These are phyloP conservation scores for Malassezia yamatoensis DNA, from an alignment of 1,284 basidiomycete species.

Conservation along the genomic window DNA sequence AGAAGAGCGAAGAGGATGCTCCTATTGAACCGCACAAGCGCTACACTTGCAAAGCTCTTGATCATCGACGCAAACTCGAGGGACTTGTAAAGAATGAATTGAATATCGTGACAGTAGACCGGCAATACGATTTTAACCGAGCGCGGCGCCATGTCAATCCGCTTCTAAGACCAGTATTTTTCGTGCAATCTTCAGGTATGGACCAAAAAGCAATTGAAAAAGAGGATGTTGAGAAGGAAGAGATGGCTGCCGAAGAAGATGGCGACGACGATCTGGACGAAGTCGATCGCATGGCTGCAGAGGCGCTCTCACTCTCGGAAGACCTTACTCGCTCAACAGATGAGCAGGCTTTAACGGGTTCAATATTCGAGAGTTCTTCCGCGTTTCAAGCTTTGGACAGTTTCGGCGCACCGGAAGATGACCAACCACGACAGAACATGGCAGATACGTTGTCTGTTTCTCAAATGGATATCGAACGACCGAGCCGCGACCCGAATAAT, in stretches of 20 bases:
- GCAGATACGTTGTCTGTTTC: no score
- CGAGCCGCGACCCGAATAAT: no score
- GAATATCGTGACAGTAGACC: background rate
- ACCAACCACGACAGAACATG: no score
- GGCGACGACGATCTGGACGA: background rate
- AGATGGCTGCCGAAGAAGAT: background rate
- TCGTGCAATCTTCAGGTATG: conserved; percentile 3
- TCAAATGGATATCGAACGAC: no score
- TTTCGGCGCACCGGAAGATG: no score
- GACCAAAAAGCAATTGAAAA: background rate
- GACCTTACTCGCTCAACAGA: background rate
- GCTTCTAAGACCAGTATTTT: conserved; percentile 5
- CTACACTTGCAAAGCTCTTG: conserved; percentile 17
- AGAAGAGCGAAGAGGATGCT: conserved; percentile 10
- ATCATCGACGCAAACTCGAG: conserved; percentile 11
- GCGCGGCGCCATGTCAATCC: conserved; percentile 12
- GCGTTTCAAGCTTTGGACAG: no score
- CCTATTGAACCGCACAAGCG: conserved; percentile 15
- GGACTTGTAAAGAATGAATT: conserved; percentile 4
- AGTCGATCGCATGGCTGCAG: background rate
- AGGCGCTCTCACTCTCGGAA: background rate
- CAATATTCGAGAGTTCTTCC: background rate
- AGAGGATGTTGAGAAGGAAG: background rate
- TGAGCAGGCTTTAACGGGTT: background rate
- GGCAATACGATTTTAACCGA: conserved; percentile 6